Conservation (phyloP, 2,329 filamentous ascomycete species). For the Chaetomium strumarium region DNA sequence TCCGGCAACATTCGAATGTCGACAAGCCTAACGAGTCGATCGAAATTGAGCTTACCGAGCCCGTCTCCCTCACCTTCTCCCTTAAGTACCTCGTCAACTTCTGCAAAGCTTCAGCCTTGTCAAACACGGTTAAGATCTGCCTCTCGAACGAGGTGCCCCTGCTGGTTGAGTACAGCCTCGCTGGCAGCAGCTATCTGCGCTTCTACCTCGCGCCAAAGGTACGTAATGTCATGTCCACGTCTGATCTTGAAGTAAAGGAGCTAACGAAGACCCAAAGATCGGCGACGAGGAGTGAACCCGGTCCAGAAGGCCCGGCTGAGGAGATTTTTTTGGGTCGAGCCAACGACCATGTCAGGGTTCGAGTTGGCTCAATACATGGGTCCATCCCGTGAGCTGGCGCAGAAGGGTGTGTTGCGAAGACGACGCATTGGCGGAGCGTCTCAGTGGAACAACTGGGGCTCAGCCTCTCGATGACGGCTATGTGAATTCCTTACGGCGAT, state of each 20-base stretch:
- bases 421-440: slow-evolving; percentile 3
- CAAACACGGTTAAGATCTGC: slow-evolving; percentile 78
- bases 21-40: slow-evolving; percentile 85
- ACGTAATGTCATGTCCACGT: slow-evolving; percentile 27
- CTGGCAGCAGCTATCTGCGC: slow-evolving; percentile 79
- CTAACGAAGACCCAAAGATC: slow-evolving; percentile 28
- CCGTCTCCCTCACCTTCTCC: slow-evolving; percentile 91
- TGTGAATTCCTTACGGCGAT: slow-evolving; percentile 14
- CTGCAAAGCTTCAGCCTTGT: slow-evolving; percentile 91
- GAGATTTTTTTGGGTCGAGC: slow-evolving; percentile 7
- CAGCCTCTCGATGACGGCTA: slow-evolving; percentile 9
- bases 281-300: slow-evolving; percentile 34
- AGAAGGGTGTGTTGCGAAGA: slow-evolving; percentile 5
- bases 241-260: too few species aligned
- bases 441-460: background rate
- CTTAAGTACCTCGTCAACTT: slow-evolving; percentile 99
- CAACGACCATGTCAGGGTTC: slow-evolving; percentile 9
- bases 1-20: slow-evolving; percentile 80
- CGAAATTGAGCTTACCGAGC: slow-evolving; percentile 84
- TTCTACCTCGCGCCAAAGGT: slow-evolving; percentile 99
- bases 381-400: slow-evolving; percentile 3
- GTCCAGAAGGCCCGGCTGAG: background rate
- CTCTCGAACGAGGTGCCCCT: slow-evolving; percentile 95
- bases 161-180: slow-evolving; percentile 82
- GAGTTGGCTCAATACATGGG: slow-evolving; percentile 15